Base-by-base conservation (phyloP, 2,329 filamentous ascomycete species). In the Hysterium pulicare region DNA sequence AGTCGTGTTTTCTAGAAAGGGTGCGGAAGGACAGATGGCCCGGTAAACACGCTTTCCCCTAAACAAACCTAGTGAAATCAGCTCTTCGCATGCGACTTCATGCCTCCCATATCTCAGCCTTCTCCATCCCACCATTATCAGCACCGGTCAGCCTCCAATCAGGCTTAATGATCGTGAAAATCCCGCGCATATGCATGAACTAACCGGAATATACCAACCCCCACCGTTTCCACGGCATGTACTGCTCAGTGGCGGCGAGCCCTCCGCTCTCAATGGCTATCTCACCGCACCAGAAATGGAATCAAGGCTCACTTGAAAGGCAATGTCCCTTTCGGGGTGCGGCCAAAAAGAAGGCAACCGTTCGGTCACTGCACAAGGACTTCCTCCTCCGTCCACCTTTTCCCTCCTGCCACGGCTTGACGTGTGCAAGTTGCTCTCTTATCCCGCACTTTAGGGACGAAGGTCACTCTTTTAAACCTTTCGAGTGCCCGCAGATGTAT, bases 11-110 rank as follows among this genome's bases (percentile, higher is more conserved):
- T 43, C 44, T 42, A 52, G 37, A 47, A 46, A 45, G 45, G 50
- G 44, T 38, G 42, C 53, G 51, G 55, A 50, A 59, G 59, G 61
- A 58, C 61, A 64, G 58, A 56, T 64, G 54, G 55, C 56, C 53
- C 57, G 57, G 46, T 49, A 40, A 48, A 47, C 54, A 47, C 33
- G 38, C 15, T 5, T 30, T 33, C 33, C 20, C 4, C 6, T 10
- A 37, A 21, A 13, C 3, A 6, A 13, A n/a, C 24, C 34, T 37
- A 22, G 17, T 9, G 17, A 20, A 6, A 9, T 36, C 15, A 19
- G 33, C 7, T 5, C 33, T 36, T 36, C 5, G 11, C 33, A n/a
- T n/a, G n/a, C n/a, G n/a, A 8, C 7, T 33, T 7, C 11, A 34
- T 4, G 34, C 16, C 20, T 23, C 5, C 21, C 16, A 20, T 23